These are phyloP conservation scores for Buddleja alternifolia DNA, from an alignment of 257 asterid species.

Conservation along the genomic window DNA sequence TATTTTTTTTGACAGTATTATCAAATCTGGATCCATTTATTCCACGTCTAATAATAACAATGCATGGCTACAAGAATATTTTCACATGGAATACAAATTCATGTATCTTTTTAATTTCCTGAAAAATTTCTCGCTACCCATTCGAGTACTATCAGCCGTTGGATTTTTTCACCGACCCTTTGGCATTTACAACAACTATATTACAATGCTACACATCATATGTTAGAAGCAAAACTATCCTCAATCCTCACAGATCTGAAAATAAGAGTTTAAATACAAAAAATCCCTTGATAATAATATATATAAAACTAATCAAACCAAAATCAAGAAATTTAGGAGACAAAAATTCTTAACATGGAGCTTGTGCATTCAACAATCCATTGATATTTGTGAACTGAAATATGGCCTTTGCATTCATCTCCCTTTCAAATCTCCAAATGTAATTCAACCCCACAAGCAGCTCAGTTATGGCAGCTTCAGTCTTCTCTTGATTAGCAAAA, in stretches of 20 bases:
- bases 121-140: no score
- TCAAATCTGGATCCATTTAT: constrained; percentile 51
- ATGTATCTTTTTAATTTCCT: not conserved
- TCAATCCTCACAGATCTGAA: constrained; percentile 51
- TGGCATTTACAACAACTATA: constrained; percentile 49
- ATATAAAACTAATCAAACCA: constrained; percentile 27
- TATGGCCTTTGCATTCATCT: constrained; percentile 85
- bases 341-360: constrained; percentile 19
- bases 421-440: constrained; percentile 95
- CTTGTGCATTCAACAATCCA: constrained; percentile 43
- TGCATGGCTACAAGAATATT: constrained; percentile 52
- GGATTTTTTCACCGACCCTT: constrained; percentile 27
- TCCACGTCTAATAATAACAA: constrained; percentile 41
- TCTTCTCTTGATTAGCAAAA: constrained; percentile 81
- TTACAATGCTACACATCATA: constrained; percentile 52
- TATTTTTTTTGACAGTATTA: constrained; percentile 3
- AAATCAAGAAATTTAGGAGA: constrained; percentile 25
- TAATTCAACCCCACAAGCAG: constrained; percentile 88
- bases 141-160: no score
- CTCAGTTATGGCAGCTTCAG: constrained; percentile 98
- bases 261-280: constrained; percentile 30
- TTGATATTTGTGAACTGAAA: constrained; percentile 56
- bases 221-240: constrained; percentile 47
- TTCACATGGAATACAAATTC: constrained; percentile 50
- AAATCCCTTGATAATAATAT: constrained; percentile 27